Percentiles rank a stretch among this genome's conserved stretches.
Conservation (phyloP, 2,329 filamentous ascomycete genomes). For the Pseudogymnoascus sp. region DNA sequence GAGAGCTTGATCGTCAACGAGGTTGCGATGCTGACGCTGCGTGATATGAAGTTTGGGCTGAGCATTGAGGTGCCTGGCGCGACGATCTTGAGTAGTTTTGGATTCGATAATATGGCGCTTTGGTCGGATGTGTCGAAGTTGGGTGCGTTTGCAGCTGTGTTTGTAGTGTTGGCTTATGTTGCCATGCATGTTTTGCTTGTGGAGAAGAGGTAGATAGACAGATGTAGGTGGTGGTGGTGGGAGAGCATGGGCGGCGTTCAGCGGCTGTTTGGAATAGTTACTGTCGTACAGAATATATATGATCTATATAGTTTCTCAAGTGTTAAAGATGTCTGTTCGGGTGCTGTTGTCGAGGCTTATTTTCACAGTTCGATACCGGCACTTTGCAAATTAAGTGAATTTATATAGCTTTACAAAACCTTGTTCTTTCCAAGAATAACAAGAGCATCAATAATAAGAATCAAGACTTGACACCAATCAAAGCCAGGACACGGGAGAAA, state of each 20-base stretch:
- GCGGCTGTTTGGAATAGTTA: not conserved
- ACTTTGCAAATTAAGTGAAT: not conserved
- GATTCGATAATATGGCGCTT: slow-evolving; percentile 79
- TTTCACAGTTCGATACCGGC: not conserved
- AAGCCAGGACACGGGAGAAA: not conserved
- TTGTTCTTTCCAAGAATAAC: not conserved
- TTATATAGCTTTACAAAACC: not conserved
- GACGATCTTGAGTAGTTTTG: slow-evolving; percentile 88
- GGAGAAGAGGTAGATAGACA: slow-evolving; percentile 61
- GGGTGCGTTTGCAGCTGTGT: slow-evolving; percentile 71
- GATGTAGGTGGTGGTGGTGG: slow-evolving; percentile 3
- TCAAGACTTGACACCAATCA: not conserved
- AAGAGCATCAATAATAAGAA: not conserved
- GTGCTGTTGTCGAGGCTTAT: not conserved
- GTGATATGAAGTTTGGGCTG: slow-evolving; percentile 91
- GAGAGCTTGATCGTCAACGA: slow-evolving; percentile 97
- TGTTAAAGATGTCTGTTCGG: not conserved
- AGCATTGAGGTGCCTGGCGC: slow-evolving; percentile 95
- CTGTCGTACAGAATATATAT: not conserved
- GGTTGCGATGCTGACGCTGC: slow-evolving; percentile 78
- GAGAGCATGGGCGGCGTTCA: not conserved
- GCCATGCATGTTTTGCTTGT: slow-evolving; percentile 93
- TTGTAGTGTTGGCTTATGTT: slow-evolving; percentile 78
- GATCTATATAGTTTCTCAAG: not conserved
- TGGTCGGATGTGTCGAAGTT: slow-evolving; percentile 80